Base-by-base conservation (phyloP, 495 filamentous ascomycete genomes). In the Entonaema liquescens region DNA sequence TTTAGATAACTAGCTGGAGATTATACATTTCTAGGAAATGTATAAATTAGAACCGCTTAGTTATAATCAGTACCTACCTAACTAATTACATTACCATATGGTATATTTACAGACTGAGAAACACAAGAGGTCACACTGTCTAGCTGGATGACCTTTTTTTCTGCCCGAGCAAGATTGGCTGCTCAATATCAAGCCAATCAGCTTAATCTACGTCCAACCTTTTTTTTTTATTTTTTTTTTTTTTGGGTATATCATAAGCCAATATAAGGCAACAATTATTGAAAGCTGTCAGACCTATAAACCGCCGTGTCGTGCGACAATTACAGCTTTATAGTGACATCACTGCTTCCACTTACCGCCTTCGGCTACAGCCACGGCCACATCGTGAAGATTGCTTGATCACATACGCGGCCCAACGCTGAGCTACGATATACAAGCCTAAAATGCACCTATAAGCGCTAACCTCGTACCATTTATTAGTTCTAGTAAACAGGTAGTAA, bases 241-340 rank as follows among this genome's bases (percentile, higher is more conserved):
- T n/a, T n/a, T n/a, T n/a, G n/a, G n/a, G n/a, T n/a, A n/a, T n/a
- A n/a, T n/a, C n/a, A n/a, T n/a, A n/a, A 13, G 23, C 23, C 33
- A 25, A 31, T 5, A 31, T 50, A 66, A 42, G 42, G 21, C 33
- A 44, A n/a, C 29, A 40, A 44, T 53, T 17, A 17, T 21, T 59
- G 19, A 47, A 33, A 44, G 15, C 25, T 31, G 64, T 38, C 42
- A 53, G 55, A 35, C 35, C 23, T 52, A 58, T 56, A 52, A 50
- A 47, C 36, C 29, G 28, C 54, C 17, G 19, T 59, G 11, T 15
- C 13, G 17, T 44, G 17, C 13, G 5, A 23, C 17, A 6, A n/a
- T 44, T 42, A 17, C 19, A 59, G 31, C 40, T 57, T 1, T 35
- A 2, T 17, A 58, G 66, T 68, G 66, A 68, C 66, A 68, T 68